Base-by-base conservation (phyloP, 1,139 yeast species). In the Protomyces pachydermus region DNA sequence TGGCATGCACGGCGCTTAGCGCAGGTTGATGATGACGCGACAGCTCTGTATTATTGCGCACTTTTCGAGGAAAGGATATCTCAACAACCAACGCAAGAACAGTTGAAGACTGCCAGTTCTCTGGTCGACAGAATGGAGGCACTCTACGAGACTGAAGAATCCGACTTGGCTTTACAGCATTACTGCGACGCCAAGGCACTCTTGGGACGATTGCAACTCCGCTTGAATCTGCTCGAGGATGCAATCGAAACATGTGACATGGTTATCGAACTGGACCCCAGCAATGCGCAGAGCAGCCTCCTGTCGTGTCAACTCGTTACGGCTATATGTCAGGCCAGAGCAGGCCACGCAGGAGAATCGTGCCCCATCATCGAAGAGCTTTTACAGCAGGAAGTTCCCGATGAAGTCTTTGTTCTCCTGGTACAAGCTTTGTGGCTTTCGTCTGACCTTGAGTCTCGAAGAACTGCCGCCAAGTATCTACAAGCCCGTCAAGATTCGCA, bases 191-290 rank as follows among this genome's bases (percentile, higher is more conserved):
- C 87, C 3, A 86, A 86, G 70, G 77, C 89, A 0, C 91, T 87
- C 70, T 72, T 84, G 52, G 86, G 96, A 0, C 80, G 98, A 70
- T 76, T 88, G 10, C 78, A 82, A 56, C 76, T 91, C 35, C 96
- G 93, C 0, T 69, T 76, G 10, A 79, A 79, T 1, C 74, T 84
- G 2, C 89, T 80, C 71, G 82, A 77, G 0, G 71, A 72, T 8
- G 89, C 96, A 0, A 74, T 87, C 54, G 90, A 84, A 65, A 77
- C 80, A 62, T 85, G 93, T 0, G 80, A 82, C 63, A 76, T 81
- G 68, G 83, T 86, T 0, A 74, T 84, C 57, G 84, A 82, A 61
- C 74, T 88, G 16, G 62, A 58, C 9, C 62, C 62, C 12, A 38
- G 23, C 20, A 52, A 52, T 32, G 46, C 42, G 32, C 42, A 14